Evolutionary conservation across 345 rosid species (phyloP).

Genomic region (Dovyalis caffra): DNA sequence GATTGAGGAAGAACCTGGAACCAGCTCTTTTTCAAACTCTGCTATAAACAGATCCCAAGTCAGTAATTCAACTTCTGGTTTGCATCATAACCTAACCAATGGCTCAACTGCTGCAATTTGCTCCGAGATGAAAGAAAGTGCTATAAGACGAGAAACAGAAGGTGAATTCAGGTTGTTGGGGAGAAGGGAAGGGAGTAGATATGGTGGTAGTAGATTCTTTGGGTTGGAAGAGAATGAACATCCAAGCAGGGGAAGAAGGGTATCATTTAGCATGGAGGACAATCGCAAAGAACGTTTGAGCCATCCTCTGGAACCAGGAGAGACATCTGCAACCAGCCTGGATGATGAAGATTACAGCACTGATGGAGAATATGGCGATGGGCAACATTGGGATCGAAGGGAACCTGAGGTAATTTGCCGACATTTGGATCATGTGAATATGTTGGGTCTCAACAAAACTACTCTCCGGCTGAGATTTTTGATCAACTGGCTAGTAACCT

Average conservation of each 20-base stretch:
- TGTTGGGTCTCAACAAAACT: conserved; percentile 96
- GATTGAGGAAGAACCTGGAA: conserved; percentile 71
- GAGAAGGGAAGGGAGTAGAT: conserved; percentile 73
- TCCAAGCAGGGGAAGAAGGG: conserved; percentile 82
- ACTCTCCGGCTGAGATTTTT: conserved; percentile 73
- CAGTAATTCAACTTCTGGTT: conserved; percentile 33
- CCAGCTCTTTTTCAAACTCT: conserved; percentile 28
- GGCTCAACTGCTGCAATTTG: conserved; percentile 53
- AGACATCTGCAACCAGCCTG: conserved; percentile 55
- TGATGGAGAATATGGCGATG: conserved; percentile 75
- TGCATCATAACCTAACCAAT: conserved; percentile 36
- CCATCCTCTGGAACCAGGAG: conserved; percentile 55
- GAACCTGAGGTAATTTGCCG: conserved; percentile 85
- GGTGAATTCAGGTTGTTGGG: conserved; percentile 96
- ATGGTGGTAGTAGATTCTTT: conserved; percentile 64
- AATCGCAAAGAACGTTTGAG: conserved; percentile 42
- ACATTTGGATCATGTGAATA: conserved; percentile 87
- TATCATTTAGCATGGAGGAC: conserved; percentile 86
- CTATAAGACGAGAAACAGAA: conserved; percentile 98
- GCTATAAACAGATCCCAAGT: conserved; percentile 26
- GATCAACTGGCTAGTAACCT: conserved; percentile 96
- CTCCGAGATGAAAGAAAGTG: conserved; percentile 76
- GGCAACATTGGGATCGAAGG: conserved; percentile 67
- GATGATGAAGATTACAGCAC: conserved; percentile 73
- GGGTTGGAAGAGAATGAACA: conserved; percentile 74